These are phyloP conservation scores for Neonectria ditissima DNA, from an alignment of 2,329 filamentous ascomycete species.

Conservation along the genomic window DNA sequence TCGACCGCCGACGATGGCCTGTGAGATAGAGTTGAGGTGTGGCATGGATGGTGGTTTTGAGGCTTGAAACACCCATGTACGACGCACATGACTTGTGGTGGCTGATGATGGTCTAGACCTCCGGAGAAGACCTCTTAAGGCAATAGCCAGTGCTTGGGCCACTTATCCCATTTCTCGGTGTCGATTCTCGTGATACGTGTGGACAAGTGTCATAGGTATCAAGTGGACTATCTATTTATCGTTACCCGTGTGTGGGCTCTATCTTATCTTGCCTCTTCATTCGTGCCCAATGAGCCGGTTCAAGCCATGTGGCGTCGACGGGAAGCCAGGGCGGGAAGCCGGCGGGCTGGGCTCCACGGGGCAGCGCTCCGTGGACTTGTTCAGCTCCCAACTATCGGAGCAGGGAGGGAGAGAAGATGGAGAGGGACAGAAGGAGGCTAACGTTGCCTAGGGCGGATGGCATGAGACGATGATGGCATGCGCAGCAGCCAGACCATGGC, in stretches of 20 bases:
- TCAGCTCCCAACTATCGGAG: neutral
- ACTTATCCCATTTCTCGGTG: neutral
- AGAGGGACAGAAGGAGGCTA: neutral
- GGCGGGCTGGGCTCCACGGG: conserved; percentile 2
- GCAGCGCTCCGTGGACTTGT: conserved; percentile 10
- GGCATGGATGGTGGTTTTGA: neutral
- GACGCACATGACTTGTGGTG: conserved; percentile 12
- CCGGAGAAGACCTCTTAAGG: neutral
- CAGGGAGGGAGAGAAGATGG: conserved; percentile 1
- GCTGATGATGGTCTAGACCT: conserved; percentile 22
- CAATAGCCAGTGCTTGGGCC: conserved; percentile 16
- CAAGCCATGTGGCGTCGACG: conserved; percentile 24
- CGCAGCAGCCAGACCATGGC: neutral
- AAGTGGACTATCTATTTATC: neutral
- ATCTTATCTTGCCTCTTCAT: conserved; percentile 6
- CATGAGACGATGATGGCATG: conserved; percentile 2
- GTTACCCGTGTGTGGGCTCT: neutral
- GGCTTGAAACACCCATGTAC: neutral
- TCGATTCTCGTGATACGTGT: neutral
- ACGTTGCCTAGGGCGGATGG: neutral
- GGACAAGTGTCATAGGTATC: neutral
- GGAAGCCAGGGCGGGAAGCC: conserved; percentile 12
- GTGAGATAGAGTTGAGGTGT: neutral
- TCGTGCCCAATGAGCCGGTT: conserved; percentile 18
- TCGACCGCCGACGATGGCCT: neutral